phyloP scores from a whole-genome alignment of 2,329 filamentous ascomycete species.

The Colletotrichum tabaci region DNA sequence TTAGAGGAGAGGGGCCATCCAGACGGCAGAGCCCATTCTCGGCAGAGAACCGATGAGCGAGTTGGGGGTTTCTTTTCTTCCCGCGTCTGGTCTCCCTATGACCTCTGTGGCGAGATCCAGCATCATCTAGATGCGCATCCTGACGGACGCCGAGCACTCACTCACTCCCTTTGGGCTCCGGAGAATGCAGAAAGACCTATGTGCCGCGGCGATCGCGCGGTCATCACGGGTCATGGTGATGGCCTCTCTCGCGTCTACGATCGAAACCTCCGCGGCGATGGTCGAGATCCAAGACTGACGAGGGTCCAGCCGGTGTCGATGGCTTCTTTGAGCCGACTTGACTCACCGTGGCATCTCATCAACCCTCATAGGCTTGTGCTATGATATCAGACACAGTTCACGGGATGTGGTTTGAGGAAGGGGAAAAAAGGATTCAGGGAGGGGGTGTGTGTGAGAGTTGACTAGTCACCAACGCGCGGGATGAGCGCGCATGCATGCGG shows the following conservation, averaged over 20 bases:
- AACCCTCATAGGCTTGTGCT: background rate
- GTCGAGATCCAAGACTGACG: background rate
- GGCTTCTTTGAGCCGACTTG: background rate
- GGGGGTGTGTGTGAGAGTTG: background rate
- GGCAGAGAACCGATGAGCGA: no score
- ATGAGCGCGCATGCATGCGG: conserved; percentile 10
- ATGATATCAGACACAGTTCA: background rate
- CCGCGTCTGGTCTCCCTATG: background rate
- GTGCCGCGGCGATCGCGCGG: conserved; percentile 11
- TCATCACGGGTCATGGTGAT: background rate
- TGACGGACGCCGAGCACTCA: background rate
- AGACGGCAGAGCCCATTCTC: background rate
- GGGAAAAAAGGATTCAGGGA: background rate
- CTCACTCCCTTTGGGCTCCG: background rate
- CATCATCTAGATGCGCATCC: background rate
- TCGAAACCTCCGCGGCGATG: background rate
- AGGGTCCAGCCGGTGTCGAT: background rate
- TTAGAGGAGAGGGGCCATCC: background rate
- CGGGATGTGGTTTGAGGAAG: background rate
- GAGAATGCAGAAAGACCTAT: background rate
- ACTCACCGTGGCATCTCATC: background rate
- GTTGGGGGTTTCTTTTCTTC: background rate
- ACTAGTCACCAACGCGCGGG: no score
- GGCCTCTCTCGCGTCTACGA: background rate
- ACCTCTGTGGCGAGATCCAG: background rate